Evolutionary conservation across 2,329 filamentous ascomycete species (phyloP).

Genomic region (Cladosporium velox): DNA sequence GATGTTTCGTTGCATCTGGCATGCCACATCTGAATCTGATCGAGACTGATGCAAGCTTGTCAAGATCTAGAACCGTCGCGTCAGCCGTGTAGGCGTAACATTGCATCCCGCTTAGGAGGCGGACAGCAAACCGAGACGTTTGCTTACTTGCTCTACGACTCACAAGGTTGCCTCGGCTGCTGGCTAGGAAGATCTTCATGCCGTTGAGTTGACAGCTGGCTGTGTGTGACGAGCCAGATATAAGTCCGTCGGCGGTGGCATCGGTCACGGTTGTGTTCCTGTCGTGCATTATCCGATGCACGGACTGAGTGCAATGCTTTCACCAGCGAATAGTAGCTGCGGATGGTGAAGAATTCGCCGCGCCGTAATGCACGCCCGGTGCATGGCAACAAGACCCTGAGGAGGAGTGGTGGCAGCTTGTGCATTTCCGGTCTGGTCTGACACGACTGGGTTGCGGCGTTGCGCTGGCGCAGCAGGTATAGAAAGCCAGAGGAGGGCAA

Average conservation of each 20-base stretch:
- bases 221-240: constrained; percentile 12
- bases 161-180: not conserved
- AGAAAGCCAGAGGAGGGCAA: not conserved
- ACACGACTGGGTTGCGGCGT: not conserved
- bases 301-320: not conserved
- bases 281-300: not conserved
- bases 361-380: constrained; percentile 5
- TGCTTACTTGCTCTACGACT: not conserved
- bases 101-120: not conserved
- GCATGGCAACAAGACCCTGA: constrained; percentile 1
- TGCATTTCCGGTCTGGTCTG: not conserved
- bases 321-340: not conserved
- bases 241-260: not conserved
- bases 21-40: not conserved
- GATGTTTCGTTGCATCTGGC: not conserved
- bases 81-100: not conserved
- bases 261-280: not conserved
- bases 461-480: constrained; percentile 2
- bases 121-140: not conserved
- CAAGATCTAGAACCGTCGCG: not conserved
- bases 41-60: not conserved
- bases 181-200: constrained; percentile 4
- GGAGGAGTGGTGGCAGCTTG: not conserved
- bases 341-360: constrained; percentile 12
- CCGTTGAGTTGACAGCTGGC: not conserved